Base-by-base conservation (phyloP, 2,329 filamentous ascomycete species). In the Trichophyton simii region DNA sequence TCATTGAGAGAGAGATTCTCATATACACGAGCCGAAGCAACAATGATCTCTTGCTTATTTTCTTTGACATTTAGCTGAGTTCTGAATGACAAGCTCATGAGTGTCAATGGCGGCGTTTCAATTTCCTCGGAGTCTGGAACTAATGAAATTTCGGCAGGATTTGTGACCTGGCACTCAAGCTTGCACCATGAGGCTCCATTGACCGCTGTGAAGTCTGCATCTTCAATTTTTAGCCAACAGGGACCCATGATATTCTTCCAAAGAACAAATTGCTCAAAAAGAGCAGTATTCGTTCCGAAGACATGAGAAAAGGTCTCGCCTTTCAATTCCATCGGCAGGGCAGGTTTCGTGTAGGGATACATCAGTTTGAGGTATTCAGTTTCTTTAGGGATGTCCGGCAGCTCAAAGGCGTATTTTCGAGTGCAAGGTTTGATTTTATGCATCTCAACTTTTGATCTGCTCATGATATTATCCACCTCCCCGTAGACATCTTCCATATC, bases 211-310 rank as follows among this genome's bases (percentile, higher is more conserved):
- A 95, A 96, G 72, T 96, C 86, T 34, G 88, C 88, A 66, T 88
- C 87, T 66, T 91, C 83, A 61, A 99, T 94, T 71, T 87, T 91
- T 54, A 99, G 82, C 94, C 94, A 99, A 73, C 94, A 97, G 34
- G 94, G 94, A 1, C 94, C 94, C 92, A 96, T 99, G 68, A 99
- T 89, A 71, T 96, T 95, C 77, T 96, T 97, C 88, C 91, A 96
- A 3, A 99, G 81, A 20, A 99, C 94, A 71, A 99, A 99, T 68
- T 99, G 94, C 75, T 99, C 94, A 68, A 99, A 99, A 0, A 99
- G 80, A 0, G 89, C 85, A 0, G 94, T 99, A 72, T 94, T 96
- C 61, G 88, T 87, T 31, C 95, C 94, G 67, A 99, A 99, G 25
- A 96, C 87, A 66, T 89, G 89, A 1, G 92, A 96, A 71, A 92